Conservation (phyloP, 805 yeast genomes). For the Candida berthetii region DNA sequence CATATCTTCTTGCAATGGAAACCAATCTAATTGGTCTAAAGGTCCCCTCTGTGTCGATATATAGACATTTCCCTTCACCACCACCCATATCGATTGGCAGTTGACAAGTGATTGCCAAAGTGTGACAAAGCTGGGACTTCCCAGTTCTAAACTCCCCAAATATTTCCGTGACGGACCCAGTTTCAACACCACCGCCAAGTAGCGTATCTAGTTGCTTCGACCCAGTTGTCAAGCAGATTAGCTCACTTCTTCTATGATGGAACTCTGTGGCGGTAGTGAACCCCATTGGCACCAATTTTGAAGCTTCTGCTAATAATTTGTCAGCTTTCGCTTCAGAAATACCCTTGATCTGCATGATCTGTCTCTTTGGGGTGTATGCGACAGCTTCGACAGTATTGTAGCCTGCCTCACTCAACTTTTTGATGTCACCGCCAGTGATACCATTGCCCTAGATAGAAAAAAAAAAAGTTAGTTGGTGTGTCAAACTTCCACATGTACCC, state of each 20-base stretch:
- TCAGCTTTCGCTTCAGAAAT: constrained; percentile 96
- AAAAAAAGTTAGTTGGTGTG: no score
- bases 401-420: constrained; percentile 77
- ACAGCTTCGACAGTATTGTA: constrained; percentile 86
- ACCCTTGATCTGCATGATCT: constrained; percentile 74
- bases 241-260: constrained; percentile 82
- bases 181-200: constrained; percentile 94
- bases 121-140: constrained; percentile 94
- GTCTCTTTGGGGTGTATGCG: constrained; percentile 88
- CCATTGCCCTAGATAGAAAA: constrained; percentile 60
- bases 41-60: constrained; percentile 96
- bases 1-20: constrained; percentile 87
- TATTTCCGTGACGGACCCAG: constrained; percentile 93
- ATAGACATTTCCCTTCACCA: constrained; percentile 95
- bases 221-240: constrained; percentile 92
- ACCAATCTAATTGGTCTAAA: constrained; percentile 88
- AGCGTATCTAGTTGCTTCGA: constrained; percentile 90
- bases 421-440: constrained; percentile 70
- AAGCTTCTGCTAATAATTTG: constrained; percentile 72
- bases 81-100: constrained; percentile 96
- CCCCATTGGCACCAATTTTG: constrained; percentile 88
- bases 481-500: no score
- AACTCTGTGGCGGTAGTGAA: constrained; percentile 96
- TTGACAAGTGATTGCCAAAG: constrained; percentile 94
- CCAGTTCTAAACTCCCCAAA: constrained; percentile 98